phyloP scores from a whole-genome alignment of 2,329 filamentous ascomycete species.

The Rasamsonia emersonii region DNA sequence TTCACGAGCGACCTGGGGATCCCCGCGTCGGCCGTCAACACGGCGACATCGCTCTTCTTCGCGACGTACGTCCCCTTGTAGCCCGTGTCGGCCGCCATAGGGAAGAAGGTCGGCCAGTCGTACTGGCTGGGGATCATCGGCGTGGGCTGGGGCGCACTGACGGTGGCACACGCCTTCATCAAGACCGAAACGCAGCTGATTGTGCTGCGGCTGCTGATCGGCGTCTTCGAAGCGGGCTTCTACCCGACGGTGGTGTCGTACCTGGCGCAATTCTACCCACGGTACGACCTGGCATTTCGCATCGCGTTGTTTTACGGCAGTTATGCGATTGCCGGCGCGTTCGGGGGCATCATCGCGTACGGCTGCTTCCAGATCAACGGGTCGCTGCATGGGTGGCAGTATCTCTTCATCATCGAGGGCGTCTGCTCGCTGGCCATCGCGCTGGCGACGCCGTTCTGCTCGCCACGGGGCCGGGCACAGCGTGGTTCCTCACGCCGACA shows the following conservation, averaged over 20 bases:
- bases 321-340: slow-evolving; percentile 40
- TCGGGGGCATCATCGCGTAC: slow-evolving; percentile 36
- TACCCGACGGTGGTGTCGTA: slow-evolving; percentile 44
- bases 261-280: slow-evolving; percentile 44
- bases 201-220: neutral
- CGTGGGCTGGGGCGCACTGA: slow-evolving; percentile 10
- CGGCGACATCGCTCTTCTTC: slow-evolving; percentile 10
- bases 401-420: slow-evolving; percentile 18
- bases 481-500: too few species aligned
- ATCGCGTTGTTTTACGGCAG: slow-evolving; percentile 45
- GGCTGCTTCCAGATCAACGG: slow-evolving; percentile 11
- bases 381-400: slow-evolving; percentile 12
- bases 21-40: slow-evolving; percentile 4
- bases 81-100: slow-evolving; percentile 10
- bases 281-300: slow-evolving; percentile 42
- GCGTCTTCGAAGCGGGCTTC: slow-evolving; percentile 27
- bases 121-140: slow-evolving; percentile 10
- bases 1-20: slow-evolving; percentile 3
- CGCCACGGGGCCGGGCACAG: too few species aligned
- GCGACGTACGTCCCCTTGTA: slow-evolving; percentile 13
- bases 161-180: slow-evolving; percentile 9
- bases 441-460: too few species aligned
- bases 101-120: slow-evolving; percentile 9
- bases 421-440: too few species aligned
- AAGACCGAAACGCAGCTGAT: neutral